Conservation (phyloP, 371 early-diverging fungal species). For the Blastocladiella emersonii region DNA sequence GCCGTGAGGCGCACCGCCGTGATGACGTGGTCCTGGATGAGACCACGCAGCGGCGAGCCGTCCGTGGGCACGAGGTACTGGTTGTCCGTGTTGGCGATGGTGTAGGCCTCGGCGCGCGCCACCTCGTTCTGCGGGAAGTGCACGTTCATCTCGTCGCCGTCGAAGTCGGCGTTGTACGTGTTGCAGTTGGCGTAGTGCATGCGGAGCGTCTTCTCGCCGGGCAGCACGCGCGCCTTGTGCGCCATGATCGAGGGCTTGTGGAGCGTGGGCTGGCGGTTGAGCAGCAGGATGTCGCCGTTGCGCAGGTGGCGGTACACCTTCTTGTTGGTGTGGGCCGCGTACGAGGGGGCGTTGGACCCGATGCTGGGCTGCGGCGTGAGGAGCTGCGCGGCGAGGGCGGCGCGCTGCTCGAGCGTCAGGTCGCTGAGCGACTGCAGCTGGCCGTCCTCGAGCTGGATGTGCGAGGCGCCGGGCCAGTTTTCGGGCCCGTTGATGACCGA, state of each 20-base stretch:
- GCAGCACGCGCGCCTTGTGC: constrained; percentile 95
- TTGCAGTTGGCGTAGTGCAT: constrained; percentile 95
- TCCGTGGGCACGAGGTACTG: constrained; percentile 98
- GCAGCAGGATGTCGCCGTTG: constrained; percentile 95
- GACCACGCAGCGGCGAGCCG: constrained; percentile 96
- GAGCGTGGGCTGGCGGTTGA: constrained; percentile 99
- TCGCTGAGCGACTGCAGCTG: constrained; percentile 90
- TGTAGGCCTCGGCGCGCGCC: constrained; percentile 73
- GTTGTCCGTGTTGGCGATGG: constrained; percentile 90
- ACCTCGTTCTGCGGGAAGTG: constrained; percentile 97
- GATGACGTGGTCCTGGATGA: constrained; percentile 99
- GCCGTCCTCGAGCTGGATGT: constrained; percentile 93
- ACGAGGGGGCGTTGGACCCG: not conserved
- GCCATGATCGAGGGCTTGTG: constrained; percentile 99
- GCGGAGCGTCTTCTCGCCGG: constrained; percentile 91
- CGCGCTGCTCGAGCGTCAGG: constrained; percentile 73
- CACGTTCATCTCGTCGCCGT: constrained; percentile 99
- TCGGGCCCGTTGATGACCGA: constrained; percentile 93
- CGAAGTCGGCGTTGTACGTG: constrained; percentile 99
- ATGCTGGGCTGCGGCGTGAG: constrained; percentile 3
- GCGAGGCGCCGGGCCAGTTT: constrained; percentile 98
- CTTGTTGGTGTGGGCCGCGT: constrained; percentile 8
- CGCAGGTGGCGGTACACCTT: constrained; percentile 95
- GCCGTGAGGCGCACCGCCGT: constrained; percentile 89
- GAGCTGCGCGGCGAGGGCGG: constrained; percentile 85